Percentiles rank a stretch among this genome's conserved stretches.
Evolutionary conservation across 495 filamentous ascomycete species (phyloP).

Genomic region (Parathielavia hyrcaniae): DNA sequence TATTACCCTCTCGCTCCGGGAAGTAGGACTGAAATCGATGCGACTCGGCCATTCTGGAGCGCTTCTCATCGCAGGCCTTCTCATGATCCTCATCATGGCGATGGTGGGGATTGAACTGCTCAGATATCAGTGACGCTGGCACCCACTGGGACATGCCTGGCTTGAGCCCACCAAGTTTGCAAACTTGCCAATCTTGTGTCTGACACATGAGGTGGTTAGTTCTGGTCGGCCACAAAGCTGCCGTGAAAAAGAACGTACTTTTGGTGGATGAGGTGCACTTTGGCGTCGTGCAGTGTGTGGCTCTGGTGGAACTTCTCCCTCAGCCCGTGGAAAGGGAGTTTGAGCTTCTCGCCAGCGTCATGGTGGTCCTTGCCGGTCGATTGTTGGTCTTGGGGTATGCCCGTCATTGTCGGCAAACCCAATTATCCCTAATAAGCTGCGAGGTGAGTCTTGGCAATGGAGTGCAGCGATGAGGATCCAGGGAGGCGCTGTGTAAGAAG

Average conservation of each 20-base stretch:
- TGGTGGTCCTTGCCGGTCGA: slow-evolving; percentile 17
- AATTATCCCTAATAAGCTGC: not conserved
- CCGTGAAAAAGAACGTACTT: slow-evolving; percentile 33
- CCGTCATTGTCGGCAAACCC: not conserved
- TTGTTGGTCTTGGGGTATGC: slow-evolving; percentile 2
- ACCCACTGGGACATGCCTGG: not conserved
- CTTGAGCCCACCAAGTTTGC: slow-evolving; percentile 40
- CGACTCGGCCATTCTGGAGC: slow-evolving; percentile 60
- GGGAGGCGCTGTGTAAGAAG: not conserved
- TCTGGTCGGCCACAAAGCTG: not conserved
- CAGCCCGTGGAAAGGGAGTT: slow-evolving; percentile 37
- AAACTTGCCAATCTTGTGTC: slow-evolving; percentile 51
- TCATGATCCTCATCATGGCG: slow-evolving; percentile 94
- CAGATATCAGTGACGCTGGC: not conserved
- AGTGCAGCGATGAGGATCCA: not conserved
- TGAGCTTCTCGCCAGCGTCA: slow-evolving; percentile 29
- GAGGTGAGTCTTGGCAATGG: not conserved
- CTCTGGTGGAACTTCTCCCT: slow-evolving; percentile 45
- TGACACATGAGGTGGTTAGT: slow-evolving; percentile 18
- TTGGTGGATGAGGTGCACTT: slow-evolving; percentile 42
- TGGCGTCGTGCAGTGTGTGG: slow-evolving; percentile 43
- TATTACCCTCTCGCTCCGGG: slow-evolving; percentile 74
- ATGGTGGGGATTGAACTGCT: slow-evolving; percentile 73
- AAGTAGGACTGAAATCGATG: slow-evolving; percentile 87
- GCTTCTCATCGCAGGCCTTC: slow-evolving; percentile 71